Percentiles rank a stretch among this genome's conserved stretches.
Conservation (phyloP, 139 green algal genomes). For the Coccomyxa sp. region DNA sequence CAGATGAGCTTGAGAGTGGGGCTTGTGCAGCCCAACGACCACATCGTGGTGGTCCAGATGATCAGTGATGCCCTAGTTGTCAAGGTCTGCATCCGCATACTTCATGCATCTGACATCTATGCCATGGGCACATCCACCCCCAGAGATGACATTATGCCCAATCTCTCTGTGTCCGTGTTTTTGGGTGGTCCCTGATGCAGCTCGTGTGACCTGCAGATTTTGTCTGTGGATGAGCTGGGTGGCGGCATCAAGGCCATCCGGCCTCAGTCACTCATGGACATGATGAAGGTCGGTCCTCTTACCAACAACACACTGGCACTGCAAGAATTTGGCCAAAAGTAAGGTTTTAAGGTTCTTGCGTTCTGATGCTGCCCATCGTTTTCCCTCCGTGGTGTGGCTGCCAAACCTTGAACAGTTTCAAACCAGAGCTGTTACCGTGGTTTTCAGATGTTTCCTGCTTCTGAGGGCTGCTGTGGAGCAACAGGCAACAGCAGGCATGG, state of each 20-base stretch:
- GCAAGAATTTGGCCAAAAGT: too few species aligned
- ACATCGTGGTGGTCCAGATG: slow-evolving; percentile 67
- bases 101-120: not conserved
- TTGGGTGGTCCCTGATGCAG: not conserved
- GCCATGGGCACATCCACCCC: not conserved
- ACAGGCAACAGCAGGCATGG: slow-evolving; percentile 13
- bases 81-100: slow-evolving; percentile 14
- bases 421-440: too few species aligned
- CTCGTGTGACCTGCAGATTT: slow-evolving; percentile 3
- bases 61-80: slow-evolving; percentile 42
- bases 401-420: too few species aligned
- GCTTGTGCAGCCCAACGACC: slow-evolving; percentile 61
- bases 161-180: too few species aligned
- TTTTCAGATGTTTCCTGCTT: too few species aligned
- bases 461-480: too few species aligned
- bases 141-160: not conserved
- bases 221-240: slow-evolving; percentile 16
- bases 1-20: slow-evolving; percentile 41
- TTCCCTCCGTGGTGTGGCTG: too few species aligned
- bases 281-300: slow-evolving; percentile 14
- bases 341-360: too few species aligned
- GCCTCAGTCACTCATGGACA: slow-evolving; percentile 18
- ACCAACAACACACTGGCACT: not conserved
- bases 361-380: too few species aligned
- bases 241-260: slow-evolving; percentile 18